Evolutionary conservation across 2,329 filamentous ascomycete species (phyloP), one percentile per base, ranked within the genome.

Genomic region (Paecilomyces sp.): DNA sequence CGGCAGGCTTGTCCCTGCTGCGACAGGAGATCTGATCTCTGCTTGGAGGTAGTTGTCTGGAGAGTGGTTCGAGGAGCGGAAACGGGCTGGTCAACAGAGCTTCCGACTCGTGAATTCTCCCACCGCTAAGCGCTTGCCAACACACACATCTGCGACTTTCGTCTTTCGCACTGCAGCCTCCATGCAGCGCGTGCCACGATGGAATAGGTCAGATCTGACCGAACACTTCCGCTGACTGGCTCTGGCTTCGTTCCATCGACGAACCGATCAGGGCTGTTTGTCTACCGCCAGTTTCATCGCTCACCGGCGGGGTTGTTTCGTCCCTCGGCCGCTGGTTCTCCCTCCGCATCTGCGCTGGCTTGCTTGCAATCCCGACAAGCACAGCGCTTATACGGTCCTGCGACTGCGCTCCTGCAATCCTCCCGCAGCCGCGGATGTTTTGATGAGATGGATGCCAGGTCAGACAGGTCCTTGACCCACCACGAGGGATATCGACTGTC

Each of bases 401-500:
- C 58, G 51, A 24, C 56, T 61, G 57, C 51, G 36, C 36, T 47
- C 36, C 36, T 47, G 41, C 41, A 47, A 47, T 47, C 41, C 41
- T 47, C 41, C 41, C 41, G 34, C 34, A 15, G 34, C 34, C 34
- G 36, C 36, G 41, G 41, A 18, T 22, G 41, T 47, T 47, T 63
- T 59, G 62, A 58, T 60, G 58, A 62, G 58, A 77, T 77, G 75
- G 71, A 75, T 63, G 62, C 66, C 64, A 66, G 66, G 47, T 66
- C 72, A 57, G 67, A 73, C 62, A 66, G 64, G 57, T 54, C 66
- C 51, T 62, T 67, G 62, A 57, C 66, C 61, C 67, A 69, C 61
- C 63, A 64, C 60, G 66, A 70, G 61, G 61, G 65, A 57, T 64
- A 65, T 62, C 65, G 66, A 60, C 63, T 70, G 56, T 69, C 66